These are phyloP conservation scores for Schoenoplectus tabernaemontani DNA, from an alignment of 202 grass and related monocot genomes.

Conservation along the genomic window DNA sequence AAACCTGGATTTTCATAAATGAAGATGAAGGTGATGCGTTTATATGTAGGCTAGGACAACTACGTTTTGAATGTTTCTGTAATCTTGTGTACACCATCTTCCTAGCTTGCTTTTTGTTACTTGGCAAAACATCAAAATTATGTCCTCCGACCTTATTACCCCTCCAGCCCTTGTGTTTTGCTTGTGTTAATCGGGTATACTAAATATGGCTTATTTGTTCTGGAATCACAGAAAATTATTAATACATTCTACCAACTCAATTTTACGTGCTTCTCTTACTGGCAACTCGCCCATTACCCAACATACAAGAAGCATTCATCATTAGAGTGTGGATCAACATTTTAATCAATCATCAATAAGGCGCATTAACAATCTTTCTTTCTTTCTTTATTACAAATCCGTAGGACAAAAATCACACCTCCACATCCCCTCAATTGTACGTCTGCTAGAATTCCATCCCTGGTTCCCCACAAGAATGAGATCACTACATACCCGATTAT, in stretches of 20 bases:
- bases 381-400: background rate
- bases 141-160: background rate
- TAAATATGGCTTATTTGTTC: background rate
- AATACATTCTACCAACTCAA: background rate
- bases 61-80: slow-evolving; percentile 16
- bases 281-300: background rate
- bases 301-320: background rate
- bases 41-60: background rate
- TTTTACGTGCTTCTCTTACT: background rate
- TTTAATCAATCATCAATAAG: background rate
- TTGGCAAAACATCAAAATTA: background rate
- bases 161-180: background rate
- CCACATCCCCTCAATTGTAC: background rate
- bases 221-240: background rate
- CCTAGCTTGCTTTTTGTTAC: background rate
- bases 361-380: too few species aligned
- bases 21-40: background rate
- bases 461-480: background rate
- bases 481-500: background rate
- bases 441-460: background rate
- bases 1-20: background rate
- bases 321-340: background rate
- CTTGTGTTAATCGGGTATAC: background rate
- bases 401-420: background rate
- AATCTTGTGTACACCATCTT: background rate